These are phyloP conservation scores for Xylariaceae sp. DNA, from an alignment of 2,329 filamentous ascomycete species.

Conservation along the genomic window DNA sequence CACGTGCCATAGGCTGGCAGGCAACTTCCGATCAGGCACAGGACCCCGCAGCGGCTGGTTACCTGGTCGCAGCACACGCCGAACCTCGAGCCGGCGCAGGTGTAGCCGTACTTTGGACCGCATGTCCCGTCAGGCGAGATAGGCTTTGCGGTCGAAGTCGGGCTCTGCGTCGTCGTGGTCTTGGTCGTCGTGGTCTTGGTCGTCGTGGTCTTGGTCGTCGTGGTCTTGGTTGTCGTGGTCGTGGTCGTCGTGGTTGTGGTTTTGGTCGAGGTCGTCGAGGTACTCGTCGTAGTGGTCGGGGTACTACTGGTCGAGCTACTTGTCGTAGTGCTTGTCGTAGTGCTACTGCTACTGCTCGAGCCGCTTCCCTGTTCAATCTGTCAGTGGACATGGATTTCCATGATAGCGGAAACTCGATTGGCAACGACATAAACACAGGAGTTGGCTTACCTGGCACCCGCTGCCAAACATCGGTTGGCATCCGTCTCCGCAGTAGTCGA, in stretches of 20 bases:
- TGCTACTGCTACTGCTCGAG: not conserved
- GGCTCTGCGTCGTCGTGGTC: constrained; percentile 10
- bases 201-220: constrained; percentile 1
- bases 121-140: constrained; percentile 20
- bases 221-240: constrained; percentile 4
- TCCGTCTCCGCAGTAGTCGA: constrained; percentile 35
- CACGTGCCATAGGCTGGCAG: constrained; percentile 16
- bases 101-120: constrained; percentile 17
- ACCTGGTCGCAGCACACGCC: constrained; percentile 19
- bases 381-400: too few species aligned
- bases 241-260: not conserved
- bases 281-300: not conserved
- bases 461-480: constrained; percentile 34
- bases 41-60: constrained; percentile 13
- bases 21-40: constrained; percentile 20
- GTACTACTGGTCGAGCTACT: not conserved
- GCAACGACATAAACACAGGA: not conserved
- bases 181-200: constrained; percentile 14
- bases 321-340: not conserved
- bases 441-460: constrained; percentile 23
- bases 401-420: too few species aligned
- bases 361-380: not conserved
- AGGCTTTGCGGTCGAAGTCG: constrained; percentile 16
- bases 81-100: constrained; percentile 16
- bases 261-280: not conserved